Evolutionary conservation across 2,329 filamentous ascomycete genomes (phyloP).

Genomic region (Calonectria pauciramosa): DNA sequence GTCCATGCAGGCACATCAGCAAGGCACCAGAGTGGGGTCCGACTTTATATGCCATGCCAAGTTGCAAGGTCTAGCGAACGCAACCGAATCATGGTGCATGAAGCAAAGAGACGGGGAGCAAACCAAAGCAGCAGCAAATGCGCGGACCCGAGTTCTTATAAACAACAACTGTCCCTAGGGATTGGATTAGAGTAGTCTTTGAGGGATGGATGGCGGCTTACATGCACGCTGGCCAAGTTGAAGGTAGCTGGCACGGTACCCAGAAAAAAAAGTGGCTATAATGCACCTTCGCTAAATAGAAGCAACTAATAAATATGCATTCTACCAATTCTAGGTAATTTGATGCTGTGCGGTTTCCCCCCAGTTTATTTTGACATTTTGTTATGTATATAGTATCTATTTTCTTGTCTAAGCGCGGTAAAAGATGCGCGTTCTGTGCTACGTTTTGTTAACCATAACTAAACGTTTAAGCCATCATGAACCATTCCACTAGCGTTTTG

Average conservation of each 20-base stretch:
- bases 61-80: background rate
- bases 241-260: background rate
- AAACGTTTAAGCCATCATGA: background rate
- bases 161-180: background rate
- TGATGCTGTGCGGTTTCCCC: background rate
- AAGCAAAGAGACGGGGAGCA: background rate
- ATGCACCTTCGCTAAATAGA: background rate
- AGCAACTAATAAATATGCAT: background rate
- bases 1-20: background rate
- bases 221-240: background rate
- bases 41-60: background rate
- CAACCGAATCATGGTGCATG: background rate
- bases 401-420: background rate
- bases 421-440: background rate
- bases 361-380: background rate
- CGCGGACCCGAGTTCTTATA: background rate
- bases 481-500: background rate
- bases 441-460: background rate
- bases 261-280: background rate
- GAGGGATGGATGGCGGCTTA: background rate
- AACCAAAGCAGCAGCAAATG: background rate
- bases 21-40: background rate
- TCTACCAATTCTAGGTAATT: background rate
- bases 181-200: background rate
- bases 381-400: background rate